phyloP scores from a whole-genome alignment of 305 asterid species.

The Plantago lanceolata region DNA sequence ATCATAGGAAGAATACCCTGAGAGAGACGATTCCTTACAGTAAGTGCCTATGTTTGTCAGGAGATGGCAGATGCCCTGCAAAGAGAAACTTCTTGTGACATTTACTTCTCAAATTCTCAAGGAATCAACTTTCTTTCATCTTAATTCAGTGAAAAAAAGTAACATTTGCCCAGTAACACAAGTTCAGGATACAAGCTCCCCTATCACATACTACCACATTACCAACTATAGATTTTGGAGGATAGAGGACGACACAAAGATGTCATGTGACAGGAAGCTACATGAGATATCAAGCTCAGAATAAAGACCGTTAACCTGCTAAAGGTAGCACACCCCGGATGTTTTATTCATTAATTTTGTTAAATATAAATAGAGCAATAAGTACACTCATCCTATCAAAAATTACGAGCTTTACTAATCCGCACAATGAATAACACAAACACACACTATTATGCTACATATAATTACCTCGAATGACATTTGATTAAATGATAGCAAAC shows the following conservation, averaged over 20 bases:
- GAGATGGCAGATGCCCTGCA: slow-evolving; percentile 84
- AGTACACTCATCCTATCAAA: not conserved
- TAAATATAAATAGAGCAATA: not conserved
- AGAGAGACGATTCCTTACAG: slow-evolving; percentile 51
- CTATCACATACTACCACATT: too few species aligned
- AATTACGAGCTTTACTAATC: not conserved
- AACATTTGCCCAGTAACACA: not conserved
- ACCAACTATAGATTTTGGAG: too few species aligned
- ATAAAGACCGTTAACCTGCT: not conserved
- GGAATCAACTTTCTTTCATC: slow-evolving; percentile 3
- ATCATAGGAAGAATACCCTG: slow-evolving; percentile 53
- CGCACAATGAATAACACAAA: not conserved
- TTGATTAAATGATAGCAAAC: slow-evolving; percentile 76
- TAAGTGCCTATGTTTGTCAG: slow-evolving; percentile 64
- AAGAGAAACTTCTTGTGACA: slow-evolving; percentile 16
- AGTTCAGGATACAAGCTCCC: not conserved
- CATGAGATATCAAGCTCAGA: not conserved
- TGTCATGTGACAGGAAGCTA: not conserved
- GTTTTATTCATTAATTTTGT: not conserved
- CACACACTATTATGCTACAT: not conserved
- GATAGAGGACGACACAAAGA: too few species aligned
- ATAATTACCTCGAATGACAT: slow-evolving; percentile 79
- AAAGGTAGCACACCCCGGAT: not conserved
- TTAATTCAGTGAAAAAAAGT: slow-evolving; percentile 5
- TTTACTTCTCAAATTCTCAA: slow-evolving; percentile 4